A percentile compares a stretch with the other conserved stretches of the same genome.
These are phyloP conservation scores for Puccinia novopanici DNA, from an alignment of 1,284 basidiomycete species.

Conservation along the genomic window DNA sequence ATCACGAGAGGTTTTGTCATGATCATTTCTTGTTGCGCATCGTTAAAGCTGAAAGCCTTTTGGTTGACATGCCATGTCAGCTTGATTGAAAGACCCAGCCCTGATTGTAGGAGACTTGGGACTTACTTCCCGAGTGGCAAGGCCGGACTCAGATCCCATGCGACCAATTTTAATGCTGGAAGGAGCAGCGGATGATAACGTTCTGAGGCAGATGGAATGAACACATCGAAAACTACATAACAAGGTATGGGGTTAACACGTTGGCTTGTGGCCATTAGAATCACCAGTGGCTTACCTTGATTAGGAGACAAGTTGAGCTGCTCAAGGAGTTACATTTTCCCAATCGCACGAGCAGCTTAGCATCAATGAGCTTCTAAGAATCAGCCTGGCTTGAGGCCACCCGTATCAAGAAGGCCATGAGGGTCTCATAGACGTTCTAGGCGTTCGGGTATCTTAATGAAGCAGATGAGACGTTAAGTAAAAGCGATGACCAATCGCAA, in stretches of 20 bases:
- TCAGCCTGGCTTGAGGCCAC: conserved; percentile 75
- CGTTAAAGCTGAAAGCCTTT: conserved; percentile 74
- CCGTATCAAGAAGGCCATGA: conserved; percentile 85
- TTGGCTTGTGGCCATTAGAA: too few relatives aligned
- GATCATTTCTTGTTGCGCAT: conserved; percentile 76
- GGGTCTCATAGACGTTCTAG: conserved; percentile 91
- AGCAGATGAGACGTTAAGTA: background rate
- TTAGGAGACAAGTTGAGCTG: conserved; percentile 73
- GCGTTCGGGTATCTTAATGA: conserved; percentile 71
- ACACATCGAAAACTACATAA: too few relatives aligned
- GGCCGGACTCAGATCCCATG: conserved; percentile 29
- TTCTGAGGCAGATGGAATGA: conserved; percentile 78
- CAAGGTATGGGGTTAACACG: too few relatives aligned
- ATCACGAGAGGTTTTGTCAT: too few relatives aligned
- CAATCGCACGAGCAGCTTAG: conserved; percentile 74
- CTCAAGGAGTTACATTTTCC: conserved; percentile 81
- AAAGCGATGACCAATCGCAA: background rate
- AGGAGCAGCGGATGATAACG: conserved; percentile 85
- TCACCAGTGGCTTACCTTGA: too few relatives aligned
- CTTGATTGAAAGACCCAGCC: too few relatives aligned
- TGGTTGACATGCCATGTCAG: background rate
- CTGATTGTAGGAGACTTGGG: background rate
- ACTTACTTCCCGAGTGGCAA: conserved; percentile 66
- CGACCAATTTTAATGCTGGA: conserved; percentile 73
- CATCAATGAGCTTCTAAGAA: conserved; percentile 80